Evolutionary conservation across 768 basidiomycete genomes (phyloP), one percentile per base, ranked within the genome.

Genomic region (Serendipita indica): DNA sequence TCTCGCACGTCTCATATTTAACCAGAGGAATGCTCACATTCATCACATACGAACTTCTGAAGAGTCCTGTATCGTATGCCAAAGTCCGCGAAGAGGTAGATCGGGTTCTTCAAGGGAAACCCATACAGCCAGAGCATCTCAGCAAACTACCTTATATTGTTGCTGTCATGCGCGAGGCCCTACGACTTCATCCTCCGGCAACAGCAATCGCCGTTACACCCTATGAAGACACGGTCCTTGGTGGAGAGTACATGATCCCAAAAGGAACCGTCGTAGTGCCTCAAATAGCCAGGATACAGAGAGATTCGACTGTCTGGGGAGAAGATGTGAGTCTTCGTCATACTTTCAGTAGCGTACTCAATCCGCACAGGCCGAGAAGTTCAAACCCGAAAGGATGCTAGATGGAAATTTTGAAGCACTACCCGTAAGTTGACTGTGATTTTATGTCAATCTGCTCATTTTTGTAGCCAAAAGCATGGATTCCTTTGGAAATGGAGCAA

Each of bases 51-150:
- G 72, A 71, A 63, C 68, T 80, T 25, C 68, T 79, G 33, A 70
- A 72, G 49, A 66, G 75, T 58, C 74, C 75, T 0, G 65, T 68
- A n/a, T 72, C 69, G 1, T 69, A 79, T 67, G 69, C 71, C 28
- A 74, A 72, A 56, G 70, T 79, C 3, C 74, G 74, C 1, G 66
- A 69, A 3, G 77, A 81, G 60, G 67, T 80, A 12, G 78, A 80
- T 63, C 64, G 67, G 30, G 71, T 76, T 3, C 65, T 75, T 20
- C 14, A 60, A 46, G 33, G 72, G 3, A 67, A 70, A 39, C 67
- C 67, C 1, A 67, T 74, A 22, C 69, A 70, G 46, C 65, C 70
- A 20, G 69, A 72, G 7, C 73, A 77, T 61, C 64, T 77, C 33
- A 64, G 62, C 56, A 74, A 77, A 64, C 64, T 77, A 58, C 67